Evolutionary conservation across 495 filamentous ascomycete species (phyloP).

Genomic region (Daldinia grandis): DNA sequence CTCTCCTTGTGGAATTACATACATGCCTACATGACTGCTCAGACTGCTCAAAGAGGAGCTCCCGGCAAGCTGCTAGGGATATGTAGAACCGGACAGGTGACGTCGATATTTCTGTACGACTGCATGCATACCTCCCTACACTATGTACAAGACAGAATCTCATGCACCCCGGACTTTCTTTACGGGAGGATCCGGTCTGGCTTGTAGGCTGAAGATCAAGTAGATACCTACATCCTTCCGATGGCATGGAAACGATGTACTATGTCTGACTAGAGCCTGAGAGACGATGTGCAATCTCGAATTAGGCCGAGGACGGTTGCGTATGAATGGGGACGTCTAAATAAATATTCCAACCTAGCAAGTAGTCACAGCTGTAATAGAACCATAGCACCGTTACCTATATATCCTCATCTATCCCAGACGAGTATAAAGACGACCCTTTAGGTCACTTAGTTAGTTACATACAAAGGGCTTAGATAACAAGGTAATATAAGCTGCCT

Average conservation of each 20-base stretch:
- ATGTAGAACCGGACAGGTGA: conserved; percentile 6
- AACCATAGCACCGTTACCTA: no score
- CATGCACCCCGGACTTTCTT: conserved; percentile 34
- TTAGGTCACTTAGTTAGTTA: no score
- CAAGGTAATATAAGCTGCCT: no score
- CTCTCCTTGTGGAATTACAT: not conserved
- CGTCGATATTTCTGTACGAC: conserved; percentile 1
- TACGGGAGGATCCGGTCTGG: conserved; percentile 26
- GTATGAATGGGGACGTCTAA: not conserved
- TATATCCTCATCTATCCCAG: no score
- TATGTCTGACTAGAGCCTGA: not conserved
- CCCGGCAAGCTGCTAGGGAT: conserved; percentile 3
- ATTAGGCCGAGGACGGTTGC: not conserved
- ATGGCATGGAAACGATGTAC: conserved; percentile 2
- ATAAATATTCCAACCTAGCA: no score
- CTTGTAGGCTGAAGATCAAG: conserved; percentile 3
- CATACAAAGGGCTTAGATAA: no score
- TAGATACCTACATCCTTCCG: conserved; percentile 22
- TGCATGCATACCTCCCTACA: no score
- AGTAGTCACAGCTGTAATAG: no score
- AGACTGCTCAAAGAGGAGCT: not conserved
- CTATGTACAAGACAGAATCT: conserved; percentile 1
- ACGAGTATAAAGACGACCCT: no score
- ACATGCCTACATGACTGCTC: not conserved
- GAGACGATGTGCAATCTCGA: not conserved